Evolutionary conservation across 2,329 filamentous ascomycete genomes (phyloP).

Genomic region (Ophioceras dolichostomum): DNA sequence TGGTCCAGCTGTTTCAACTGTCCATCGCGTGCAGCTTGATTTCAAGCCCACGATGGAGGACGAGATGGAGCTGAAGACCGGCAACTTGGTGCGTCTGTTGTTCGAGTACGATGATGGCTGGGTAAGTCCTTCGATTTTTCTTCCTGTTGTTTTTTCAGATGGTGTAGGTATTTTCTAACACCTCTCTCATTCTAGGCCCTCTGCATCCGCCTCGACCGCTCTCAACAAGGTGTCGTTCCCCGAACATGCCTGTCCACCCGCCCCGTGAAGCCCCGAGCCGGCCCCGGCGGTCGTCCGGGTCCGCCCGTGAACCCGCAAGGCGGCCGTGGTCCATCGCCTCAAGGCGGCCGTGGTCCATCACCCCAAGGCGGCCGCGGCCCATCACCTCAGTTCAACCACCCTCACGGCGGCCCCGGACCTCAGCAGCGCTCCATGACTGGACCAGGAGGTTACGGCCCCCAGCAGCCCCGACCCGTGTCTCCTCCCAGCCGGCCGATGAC

Average conservation of each 20-base stretch:
- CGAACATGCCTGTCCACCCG: slow-evolving; percentile 87
- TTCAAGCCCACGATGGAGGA: slow-evolving; percentile 90
- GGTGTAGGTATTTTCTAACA: background rate
- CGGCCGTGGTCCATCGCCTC: too few species aligned
- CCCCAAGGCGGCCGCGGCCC: too few species aligned
- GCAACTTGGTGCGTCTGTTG: slow-evolving; percentile 75
- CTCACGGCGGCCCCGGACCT: too few species aligned
- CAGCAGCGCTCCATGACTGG: too few species aligned
- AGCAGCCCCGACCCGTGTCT: too few species aligned
- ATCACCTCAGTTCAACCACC: too few species aligned
- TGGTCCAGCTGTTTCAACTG: slow-evolving; percentile 47
- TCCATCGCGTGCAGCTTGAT: slow-evolving; percentile 88
- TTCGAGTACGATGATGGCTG: slow-evolving; percentile 98
- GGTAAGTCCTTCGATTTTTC: slow-evolving; percentile 44
- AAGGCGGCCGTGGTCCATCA: too few species aligned
- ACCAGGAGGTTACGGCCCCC: too few species aligned
- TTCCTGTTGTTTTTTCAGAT: too few species aligned
- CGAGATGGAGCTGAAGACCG: slow-evolving; percentile 70
- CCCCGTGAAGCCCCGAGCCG: slow-evolving; percentile 72
- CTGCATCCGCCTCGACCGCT: slow-evolving; percentile 80
- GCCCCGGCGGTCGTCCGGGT: slow-evolving; percentile 31
- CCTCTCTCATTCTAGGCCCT: slow-evolving; percentile 50
- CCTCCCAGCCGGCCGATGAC: too few species aligned
- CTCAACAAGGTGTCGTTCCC: slow-evolving; percentile 84
- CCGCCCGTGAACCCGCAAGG: slow-evolving; percentile 37